Evolutionary conservation across 176 grass and related monocot genomes (phyloP).

Genomic region (Eremochloa ophiuroides): DNA sequence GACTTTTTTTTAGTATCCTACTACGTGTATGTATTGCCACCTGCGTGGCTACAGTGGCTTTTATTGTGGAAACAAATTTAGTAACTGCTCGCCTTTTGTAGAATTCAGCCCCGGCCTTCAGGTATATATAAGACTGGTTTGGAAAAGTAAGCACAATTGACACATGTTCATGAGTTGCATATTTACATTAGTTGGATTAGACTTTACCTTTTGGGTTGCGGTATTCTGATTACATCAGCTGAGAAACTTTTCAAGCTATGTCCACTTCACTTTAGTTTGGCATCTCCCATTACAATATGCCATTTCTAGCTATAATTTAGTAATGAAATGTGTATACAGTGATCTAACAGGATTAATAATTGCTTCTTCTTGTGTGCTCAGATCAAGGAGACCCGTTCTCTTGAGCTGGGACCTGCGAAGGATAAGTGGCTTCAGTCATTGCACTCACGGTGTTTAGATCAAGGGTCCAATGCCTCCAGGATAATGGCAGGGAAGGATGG

Average conservation of each 20-base stretch:
- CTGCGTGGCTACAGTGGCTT: background rate
- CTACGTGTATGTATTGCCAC: background rate
- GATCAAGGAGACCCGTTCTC: conserved; percentile 48
- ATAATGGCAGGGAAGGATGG: conserved; percentile 60
- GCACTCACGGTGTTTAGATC: conserved; percentile 2
- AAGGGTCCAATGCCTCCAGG: conserved; percentile 29
- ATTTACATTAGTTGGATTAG: conserved; percentile 12
- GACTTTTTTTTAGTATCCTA: conserved; percentile 13
- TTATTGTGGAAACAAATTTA: conserved; percentile 24
- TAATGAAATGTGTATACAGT: background rate
- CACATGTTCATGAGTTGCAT: conserved; percentile 16
- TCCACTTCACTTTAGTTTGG: conserved; percentile 33
- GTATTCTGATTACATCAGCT: conserved; percentile 44
- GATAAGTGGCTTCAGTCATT: conserved; percentile 31
- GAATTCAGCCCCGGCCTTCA: conserved; percentile 10
- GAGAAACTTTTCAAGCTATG: conserved; percentile 17
- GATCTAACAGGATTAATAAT: conserved; percentile 6
- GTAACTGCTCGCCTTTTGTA: conserved; percentile 8
- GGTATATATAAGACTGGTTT: conserved; percentile 15
- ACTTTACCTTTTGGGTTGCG: conserved; percentile 6
- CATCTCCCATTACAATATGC: conserved; percentile 19
- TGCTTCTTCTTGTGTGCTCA: conserved; percentile 23
- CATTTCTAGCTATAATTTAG: conserved; percentile 28
- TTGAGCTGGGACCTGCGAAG: conserved; percentile 46
- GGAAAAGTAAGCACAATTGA: conserved; percentile 20